Evolutionary conservation across 345 rosid species (phyloP), one percentile per base, ranked within the genome.

Genomic region (Erodium maritimum): DNA sequence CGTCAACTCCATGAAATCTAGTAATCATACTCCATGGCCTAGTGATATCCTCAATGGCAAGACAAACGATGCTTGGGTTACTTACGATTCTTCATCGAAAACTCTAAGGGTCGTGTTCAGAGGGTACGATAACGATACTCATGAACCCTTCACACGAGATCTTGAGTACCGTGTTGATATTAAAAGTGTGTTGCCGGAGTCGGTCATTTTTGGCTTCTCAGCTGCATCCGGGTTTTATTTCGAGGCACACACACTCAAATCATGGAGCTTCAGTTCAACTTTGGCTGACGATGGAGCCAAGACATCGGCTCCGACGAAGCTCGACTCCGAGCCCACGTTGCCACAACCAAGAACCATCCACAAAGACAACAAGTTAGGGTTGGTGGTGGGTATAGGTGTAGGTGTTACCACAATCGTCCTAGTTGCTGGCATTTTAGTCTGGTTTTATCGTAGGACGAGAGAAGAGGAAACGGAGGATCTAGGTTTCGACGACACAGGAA

Each of bases 151-250:
- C 14, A 25, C 25, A 19, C 46, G 51, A 23, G 22, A 22, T 17
- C 37, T 56, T n/a, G 37, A 48, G 53, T 68, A 52, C 53, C 24
- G 23, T 7, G 58, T 61, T 3, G 63, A 64, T 50, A 23, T 72
- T 52, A 72, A 46, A 56, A 56, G 25, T 8, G 4, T 14, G 16
- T 19, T 69, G 11, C 60, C 53, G 0, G 70, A 69, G 24, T 58
- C 24, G 53, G 70, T 69, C 18, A 60, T 56, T 17, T 48, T 72
- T 54, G 74, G 80, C 21, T 69, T 76, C 60, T 69, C 72, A 12
- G 67, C 67, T n/a, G 57, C 73, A 20, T 65, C 74, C 11, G 72
- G 65, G 33, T 6, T 5, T 19, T 19, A 14, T 13, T 4, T 5
- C 8, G 74, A 60, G 45, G 23, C 60, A 19, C 65, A 58, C 21